These are phyloP conservation scores for Farysia itapuensis DNA, from an alignment of 1,284 basidiomycete genomes.

Conservation along the genomic window DNA sequence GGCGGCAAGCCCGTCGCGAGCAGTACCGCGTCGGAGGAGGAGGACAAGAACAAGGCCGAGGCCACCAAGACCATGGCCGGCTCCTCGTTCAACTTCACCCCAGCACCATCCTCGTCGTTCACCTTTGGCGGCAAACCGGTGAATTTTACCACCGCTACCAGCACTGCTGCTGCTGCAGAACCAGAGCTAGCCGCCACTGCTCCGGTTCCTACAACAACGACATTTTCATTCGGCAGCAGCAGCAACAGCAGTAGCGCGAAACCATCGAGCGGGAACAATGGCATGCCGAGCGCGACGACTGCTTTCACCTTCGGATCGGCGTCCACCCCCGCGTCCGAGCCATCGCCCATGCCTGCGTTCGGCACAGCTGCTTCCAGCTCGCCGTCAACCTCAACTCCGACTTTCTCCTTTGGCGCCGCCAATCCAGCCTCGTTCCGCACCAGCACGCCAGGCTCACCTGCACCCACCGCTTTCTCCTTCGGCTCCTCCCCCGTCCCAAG, in stretches of 20 bases:
- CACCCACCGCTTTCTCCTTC: slow-evolving; percentile 1
- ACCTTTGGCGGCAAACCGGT: slow-evolving; percentile 27
- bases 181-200: no score
- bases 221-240: no score
- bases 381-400: slow-evolving; percentile 2
- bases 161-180: no score
- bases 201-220: no score
- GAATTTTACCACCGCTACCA: slow-evolving; percentile 6
- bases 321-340: not conserved
- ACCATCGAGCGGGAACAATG: no score
- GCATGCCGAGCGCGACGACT: no score
- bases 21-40: not conserved
- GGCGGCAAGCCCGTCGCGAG: slow-evolving; percentile 28
- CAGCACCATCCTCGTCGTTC: slow-evolving; percentile 7
- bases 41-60: slow-evolving; percentile 22
- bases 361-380: slow-evolving; percentile 3
- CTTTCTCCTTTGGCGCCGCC: slow-evolving; percentile 11
- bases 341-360: slow-evolving; percentile 1
- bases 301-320: not conserved
- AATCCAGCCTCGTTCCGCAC: not conserved
- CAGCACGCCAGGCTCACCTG: not conserved
- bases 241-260: no score
- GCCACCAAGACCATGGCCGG: slow-evolving; percentile 26
- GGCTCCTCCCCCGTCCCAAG: slow-evolving; percentile 1
- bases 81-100: slow-evolving; percentile 9